Percentiles rank a stretch among this genome's conserved stretches.
These are phyloP conservation scores for Agarophyton chilense DNA, from an alignment of 23 red algal genomes.

Conservation along the genomic window DNA sequence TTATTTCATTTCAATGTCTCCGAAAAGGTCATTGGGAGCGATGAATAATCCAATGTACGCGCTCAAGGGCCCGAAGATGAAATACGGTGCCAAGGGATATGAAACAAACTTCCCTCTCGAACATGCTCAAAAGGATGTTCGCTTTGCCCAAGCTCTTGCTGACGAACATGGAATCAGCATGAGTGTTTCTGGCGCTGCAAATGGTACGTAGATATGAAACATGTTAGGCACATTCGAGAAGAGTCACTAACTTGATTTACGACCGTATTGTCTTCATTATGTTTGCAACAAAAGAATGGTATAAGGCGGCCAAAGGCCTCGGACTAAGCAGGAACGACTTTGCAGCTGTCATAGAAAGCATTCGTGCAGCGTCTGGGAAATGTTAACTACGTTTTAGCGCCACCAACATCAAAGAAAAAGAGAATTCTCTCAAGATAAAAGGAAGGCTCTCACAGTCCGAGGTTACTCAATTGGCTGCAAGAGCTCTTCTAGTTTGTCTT, in stretches of 20 bases:
- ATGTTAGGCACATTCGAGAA: not conserved
- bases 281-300: slow-evolving; percentile 57
- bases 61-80: slow-evolving; percentile 92
- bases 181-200: slow-evolving; percentile 69
- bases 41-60: slow-evolving; percentile 90
- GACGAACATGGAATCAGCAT: slow-evolving; percentile 71
- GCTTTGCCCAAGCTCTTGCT: slow-evolving; percentile 80
- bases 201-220: slow-evolving; percentile 40
- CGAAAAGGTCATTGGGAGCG: slow-evolving; percentile 77
- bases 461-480: slow-evolving; percentile 30
- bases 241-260: slow-evolving; percentile 7
- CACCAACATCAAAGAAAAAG: not conserved
- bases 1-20: too few relatives aligned
- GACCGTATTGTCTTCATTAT: not conserved
- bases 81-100: slow-evolving; percentile 54
- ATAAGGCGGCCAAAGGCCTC: slow-evolving; percentile 64
- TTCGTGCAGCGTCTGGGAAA: slow-evolving; percentile 43
- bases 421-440: too few relatives aligned
- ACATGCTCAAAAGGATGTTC: slow-evolving; percentile 90
- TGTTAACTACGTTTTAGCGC: not conserved
- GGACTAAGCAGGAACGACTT: slow-evolving; percentile 48
- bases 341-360: slow-evolving; percentile 65
- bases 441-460: too few relatives aligned
- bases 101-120: slow-evolving; percentile 88
- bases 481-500: slow-evolving; percentile 38